Percentiles rank a stretch among this genome's conserved stretches.
phyloP scores from a whole-genome alignment of 2,329 filamentous ascomycete species.

The Ophiocordyceps sinensis region DNA sequence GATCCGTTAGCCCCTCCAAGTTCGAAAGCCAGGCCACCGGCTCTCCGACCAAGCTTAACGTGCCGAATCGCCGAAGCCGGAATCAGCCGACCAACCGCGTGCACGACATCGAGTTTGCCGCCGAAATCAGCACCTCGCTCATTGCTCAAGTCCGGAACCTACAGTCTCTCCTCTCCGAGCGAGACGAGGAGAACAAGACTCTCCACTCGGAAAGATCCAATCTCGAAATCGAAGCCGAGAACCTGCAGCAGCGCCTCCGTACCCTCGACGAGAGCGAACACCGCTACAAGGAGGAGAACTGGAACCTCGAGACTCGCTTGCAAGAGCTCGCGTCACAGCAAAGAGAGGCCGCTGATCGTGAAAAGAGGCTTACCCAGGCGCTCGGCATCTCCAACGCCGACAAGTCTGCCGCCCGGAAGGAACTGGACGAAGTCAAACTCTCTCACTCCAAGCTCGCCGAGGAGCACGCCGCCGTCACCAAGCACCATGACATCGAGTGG shows the following conservation, averaged over 20 bases:
- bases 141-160: constrained; percentile 88
- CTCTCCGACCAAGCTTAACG: constrained; percentile 78
- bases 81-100: constrained; percentile 82
- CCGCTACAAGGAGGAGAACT: constrained; percentile 96
- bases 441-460: constrained; percentile 65
- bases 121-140: constrained; percentile 89
- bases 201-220: constrained; percentile 60
- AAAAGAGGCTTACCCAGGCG: constrained; percentile 64
- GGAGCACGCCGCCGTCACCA: constrained; percentile 61
- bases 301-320: constrained; percentile 85
- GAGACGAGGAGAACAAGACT: constrained; percentile 71
- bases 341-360: constrained; percentile 65
- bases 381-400: constrained; percentile 58
- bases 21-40: constrained; percentile 74
- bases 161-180: constrained; percentile 70
- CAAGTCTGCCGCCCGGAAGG: constrained; percentile 65
- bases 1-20: constrained; percentile 57
- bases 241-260: constrained; percentile 65
- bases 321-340: constrained; percentile 65
- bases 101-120: constrained; percentile 96
- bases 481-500: constrained; percentile 80
- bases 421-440: constrained; percentile 81
- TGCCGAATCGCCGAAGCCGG: constrained; percentile 74
- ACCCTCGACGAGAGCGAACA: constrained; percentile 86
- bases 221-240: constrained; percentile 71